Percentiles rank a stretch among this genome's conserved stretches.
phyloP scores from a whole-genome alignment of 768 basidiomycete genomes.

The Tricholoma terreum region DNA sequence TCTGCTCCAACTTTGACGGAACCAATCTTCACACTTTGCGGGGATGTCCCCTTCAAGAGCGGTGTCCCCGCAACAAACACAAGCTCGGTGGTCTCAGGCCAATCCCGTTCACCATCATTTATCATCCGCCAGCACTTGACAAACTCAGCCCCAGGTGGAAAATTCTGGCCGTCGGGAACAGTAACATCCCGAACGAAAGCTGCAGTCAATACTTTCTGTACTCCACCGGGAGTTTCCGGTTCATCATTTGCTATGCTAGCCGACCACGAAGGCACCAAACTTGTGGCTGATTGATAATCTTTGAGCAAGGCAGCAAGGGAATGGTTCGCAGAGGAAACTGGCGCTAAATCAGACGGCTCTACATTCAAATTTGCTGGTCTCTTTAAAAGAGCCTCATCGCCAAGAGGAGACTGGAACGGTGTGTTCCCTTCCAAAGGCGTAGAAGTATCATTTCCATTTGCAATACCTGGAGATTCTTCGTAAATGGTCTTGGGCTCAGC shows the following conservation, averaged over 20 bases:
- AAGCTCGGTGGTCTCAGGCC: constrained; percentile 68
- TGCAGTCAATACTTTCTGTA: constrained; percentile 38
- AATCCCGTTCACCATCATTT: constrained; percentile 60
- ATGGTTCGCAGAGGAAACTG: constrained; percentile 11
- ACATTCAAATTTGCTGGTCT: constrained; percentile 16
- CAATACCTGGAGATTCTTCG: background rate
- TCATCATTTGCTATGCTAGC: background rate
- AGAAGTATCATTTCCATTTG: background rate
- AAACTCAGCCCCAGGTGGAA: constrained; percentile 84
- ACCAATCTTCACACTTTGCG: constrained; percentile 47
- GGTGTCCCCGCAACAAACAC: constrained; percentile 69
- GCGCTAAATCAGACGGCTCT: constrained; percentile 2
- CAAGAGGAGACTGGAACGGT: constrained; percentile 24
- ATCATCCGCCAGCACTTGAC: constrained; percentile 78
- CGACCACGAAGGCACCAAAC: constrained; percentile 1
- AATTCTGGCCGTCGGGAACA: constrained; percentile 68
- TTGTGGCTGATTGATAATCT: constrained; percentile 21
- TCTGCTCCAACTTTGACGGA: constrained; percentile 52
- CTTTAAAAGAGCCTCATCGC: constrained; percentile 27
- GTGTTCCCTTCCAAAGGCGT: background rate
- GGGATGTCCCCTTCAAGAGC: constrained; percentile 38
- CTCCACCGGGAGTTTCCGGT: background rate
- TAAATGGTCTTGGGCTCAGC: background rate
- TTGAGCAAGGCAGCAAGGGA: constrained; percentile 32
- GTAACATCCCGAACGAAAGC: constrained; percentile 65